Conservation (phyloP, 2,329 filamentous ascomycete genomes). For the Beauveria asiatica region DNA sequence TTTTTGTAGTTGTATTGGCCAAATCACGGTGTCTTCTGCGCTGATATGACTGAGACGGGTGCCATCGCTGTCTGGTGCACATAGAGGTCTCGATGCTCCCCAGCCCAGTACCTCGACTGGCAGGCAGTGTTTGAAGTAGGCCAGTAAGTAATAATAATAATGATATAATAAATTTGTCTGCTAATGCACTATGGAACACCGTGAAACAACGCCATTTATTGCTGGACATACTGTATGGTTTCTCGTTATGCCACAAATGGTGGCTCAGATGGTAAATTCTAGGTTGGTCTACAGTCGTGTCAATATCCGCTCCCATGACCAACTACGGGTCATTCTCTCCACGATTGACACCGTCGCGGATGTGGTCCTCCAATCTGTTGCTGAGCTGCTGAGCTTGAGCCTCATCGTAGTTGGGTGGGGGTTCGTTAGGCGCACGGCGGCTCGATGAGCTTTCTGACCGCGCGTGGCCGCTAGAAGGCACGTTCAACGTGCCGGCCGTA, state of each 20-base stretch:
- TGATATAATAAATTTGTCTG: background rate
- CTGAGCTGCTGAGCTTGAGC: conserved; percentile 64
- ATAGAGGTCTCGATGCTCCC: too few relatives aligned
- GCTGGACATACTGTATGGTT: background rate
- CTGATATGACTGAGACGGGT: too few relatives aligned
- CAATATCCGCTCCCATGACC: background rate
- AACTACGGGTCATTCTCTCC: conserved; percentile 27
- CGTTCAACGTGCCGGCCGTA: conserved; percentile 17
- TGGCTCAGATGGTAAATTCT: background rate
- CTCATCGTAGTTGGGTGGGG: conserved; percentile 87
- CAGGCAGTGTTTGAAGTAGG: background rate
- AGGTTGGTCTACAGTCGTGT: background rate
- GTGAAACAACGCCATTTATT: conserved; percentile 5
- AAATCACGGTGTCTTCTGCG: too few relatives aligned
- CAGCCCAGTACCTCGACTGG: background rate
- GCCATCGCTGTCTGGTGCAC: too few relatives aligned
- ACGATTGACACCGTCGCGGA: conserved; percentile 64
- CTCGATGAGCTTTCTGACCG: conserved; percentile 29
- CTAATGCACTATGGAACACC: background rate
- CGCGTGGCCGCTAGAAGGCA: conserved; percentile 19
- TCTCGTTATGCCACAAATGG: background rate
- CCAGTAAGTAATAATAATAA: background rate
- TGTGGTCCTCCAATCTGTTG: conserved; percentile 56
- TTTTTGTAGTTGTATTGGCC: too few relatives aligned
- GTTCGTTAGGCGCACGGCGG: conserved; percentile 53